phyloP scores from a whole-genome alignment of 805 yeast species.

The Candida railenensis region DNA sequence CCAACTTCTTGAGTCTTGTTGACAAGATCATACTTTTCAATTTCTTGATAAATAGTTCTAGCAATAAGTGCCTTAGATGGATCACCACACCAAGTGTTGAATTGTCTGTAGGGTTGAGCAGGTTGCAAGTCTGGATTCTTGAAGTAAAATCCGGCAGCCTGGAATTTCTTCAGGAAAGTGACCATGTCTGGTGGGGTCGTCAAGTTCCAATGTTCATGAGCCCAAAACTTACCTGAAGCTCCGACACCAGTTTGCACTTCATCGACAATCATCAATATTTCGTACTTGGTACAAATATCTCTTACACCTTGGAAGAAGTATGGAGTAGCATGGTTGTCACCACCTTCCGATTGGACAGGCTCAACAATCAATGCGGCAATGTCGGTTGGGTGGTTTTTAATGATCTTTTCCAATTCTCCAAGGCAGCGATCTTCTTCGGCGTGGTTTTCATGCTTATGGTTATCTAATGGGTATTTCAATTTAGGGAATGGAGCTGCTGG shows the following conservation, averaged over 20 bases:
- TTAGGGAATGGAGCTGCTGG: constrained; percentile 50
- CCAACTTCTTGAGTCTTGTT: constrained; percentile 52
- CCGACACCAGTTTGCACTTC: constrained; percentile 79
- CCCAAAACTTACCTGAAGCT: constrained; percentile 72
- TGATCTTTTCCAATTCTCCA: constrained; percentile 39
- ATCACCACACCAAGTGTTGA: constrained; percentile 80
- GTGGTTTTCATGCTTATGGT: constrained; percentile 37
- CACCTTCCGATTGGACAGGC: constrained; percentile 74
- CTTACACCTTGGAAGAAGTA: constrained; percentile 63
- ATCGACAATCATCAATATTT: constrained; percentile 61
- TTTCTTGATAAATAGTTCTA: constrained; percentile 56
- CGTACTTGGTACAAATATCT: constrained; percentile 56
- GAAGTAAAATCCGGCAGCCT: constrained; percentile 71
- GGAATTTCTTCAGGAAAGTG: constrained; percentile 71
- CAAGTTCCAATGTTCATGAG: constrained; percentile 67
- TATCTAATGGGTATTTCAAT: constrained; percentile 40
- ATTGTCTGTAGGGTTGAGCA: constrained; percentile 62
- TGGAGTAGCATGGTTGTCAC: constrained; percentile 69
- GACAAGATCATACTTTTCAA: constrained; percentile 48
- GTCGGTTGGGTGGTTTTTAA: constrained; percentile 30
- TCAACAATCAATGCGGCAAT: constrained; percentile 56
- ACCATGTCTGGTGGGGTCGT: constrained; percentile 66
- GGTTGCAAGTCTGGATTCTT: constrained; percentile 59
- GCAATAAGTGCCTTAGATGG: constrained; percentile 68
- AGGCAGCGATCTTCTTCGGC: constrained; percentile 50